Conservation (phyloP, 108 stramenopile species). For the Asterionellopsis glacialis region DNA sequence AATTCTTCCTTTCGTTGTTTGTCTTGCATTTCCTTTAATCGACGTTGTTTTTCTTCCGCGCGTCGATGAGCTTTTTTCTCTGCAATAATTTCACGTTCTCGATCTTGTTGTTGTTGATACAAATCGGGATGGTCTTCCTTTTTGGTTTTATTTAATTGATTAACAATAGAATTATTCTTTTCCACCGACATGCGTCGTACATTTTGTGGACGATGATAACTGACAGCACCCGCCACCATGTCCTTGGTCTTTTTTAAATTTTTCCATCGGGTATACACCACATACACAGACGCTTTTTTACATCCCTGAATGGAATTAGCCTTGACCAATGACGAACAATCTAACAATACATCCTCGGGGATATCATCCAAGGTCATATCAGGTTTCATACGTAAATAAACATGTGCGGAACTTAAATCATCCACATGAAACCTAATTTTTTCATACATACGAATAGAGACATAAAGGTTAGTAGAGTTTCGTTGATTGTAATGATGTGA, state of each 20-base stretch:
- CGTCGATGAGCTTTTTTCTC: conserved; percentile 64
- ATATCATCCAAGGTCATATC: conserved; percentile 88
- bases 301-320: conserved; percentile 81
- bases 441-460: no score
- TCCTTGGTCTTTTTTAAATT: conserved; percentile 70
- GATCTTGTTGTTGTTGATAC: conserved; percentile 50
- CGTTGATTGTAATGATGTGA: no score
- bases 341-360: conserved; percentile 53
- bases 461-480: no score
- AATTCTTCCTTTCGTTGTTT: conserved; percentile 47
- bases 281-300: conserved; percentile 64
- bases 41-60: conserved; percentile 45
- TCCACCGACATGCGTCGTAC: conserved; percentile 63
- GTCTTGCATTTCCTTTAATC: conserved; percentile 34
- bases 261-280: conserved; percentile 86
- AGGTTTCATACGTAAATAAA: conserved; percentile 92
- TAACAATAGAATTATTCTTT: conserved; percentile 72
- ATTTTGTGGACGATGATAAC: conserved; percentile 79
- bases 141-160: conserved; percentile 68
- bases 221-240: conserved; percentile 80
- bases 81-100: conserved; percentile 52
- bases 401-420: conserved; percentile 94
- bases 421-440: conserved; percentile 96
- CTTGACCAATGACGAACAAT: conserved; percentile 75
- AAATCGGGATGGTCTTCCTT: conserved; percentile 61